A percentile compares a stretch with the other conserved stretches of the same genome.
Evolutionary conservation across 2,329 filamentous ascomycete genomes (phyloP).

Genomic region (Fusarium sarcochroum): DNA sequence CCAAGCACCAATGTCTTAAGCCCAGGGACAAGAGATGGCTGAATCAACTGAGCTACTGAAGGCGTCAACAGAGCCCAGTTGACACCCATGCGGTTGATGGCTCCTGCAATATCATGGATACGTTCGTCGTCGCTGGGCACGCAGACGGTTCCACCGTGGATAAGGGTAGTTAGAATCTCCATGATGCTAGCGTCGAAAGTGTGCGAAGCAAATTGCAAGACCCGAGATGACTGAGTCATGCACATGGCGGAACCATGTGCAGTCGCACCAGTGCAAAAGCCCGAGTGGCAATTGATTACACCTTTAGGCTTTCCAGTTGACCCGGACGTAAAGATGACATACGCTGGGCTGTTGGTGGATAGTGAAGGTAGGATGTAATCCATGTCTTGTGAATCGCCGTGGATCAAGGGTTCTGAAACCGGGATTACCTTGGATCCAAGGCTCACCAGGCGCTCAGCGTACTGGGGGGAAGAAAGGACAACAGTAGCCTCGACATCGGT

Average conservation of each 20-base stretch:
- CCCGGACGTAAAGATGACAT: conserved; percentile 32
- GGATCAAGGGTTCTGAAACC: neutral
- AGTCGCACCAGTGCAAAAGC: conserved; percentile 25
- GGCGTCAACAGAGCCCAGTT: conserved; percentile 45
- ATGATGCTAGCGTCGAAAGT: conserved; percentile 51
- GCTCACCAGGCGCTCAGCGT: conserved; percentile 24
- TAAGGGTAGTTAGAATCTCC: conserved; percentile 36
- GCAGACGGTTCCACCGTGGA: conserved; percentile 51
- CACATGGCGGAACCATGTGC: conserved; percentile 23
- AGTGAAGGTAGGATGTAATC: neutral
- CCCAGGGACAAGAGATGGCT: conserved; percentile 24
- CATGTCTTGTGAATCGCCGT: neutral
- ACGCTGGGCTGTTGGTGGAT: neutral
- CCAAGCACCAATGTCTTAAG: conserved; percentile 37
- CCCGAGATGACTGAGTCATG: conserved; percentile 13
- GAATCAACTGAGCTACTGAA: conserved; percentile 33
- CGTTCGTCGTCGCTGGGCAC: conserved; percentile 56
- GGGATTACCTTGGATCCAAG: conserved; percentile 1
- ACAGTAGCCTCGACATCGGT: conserved; percentile 2
- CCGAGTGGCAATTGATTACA: conserved; percentile 20
- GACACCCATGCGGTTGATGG: conserved; percentile 22
- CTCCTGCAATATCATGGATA: conserved; percentile 51
- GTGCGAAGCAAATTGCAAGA: conserved; percentile 33
- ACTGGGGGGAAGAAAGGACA: neutral
- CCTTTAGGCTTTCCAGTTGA: conserved; percentile 34